Percentiles rank a stretch among this genome's conserved stretches.
phyloP scores from a whole-genome alignment of 2,329 filamentous ascomycete species.

The Graphilbum ipis-grandicollis region DNA sequence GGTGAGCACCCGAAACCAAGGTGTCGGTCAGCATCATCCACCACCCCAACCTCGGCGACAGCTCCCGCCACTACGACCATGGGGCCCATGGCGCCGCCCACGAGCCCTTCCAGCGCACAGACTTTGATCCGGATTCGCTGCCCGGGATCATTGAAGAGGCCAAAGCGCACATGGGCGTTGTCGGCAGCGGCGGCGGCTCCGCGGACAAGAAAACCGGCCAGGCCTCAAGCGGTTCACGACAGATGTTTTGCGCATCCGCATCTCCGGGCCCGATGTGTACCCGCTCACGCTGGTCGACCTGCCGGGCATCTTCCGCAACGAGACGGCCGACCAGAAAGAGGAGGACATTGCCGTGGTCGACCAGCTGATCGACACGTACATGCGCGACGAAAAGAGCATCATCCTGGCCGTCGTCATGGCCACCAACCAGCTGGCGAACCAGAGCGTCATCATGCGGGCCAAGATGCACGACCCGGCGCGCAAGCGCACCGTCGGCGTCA shows the following conservation, averaged over 20 bases:
- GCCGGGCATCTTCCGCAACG: constrained; percentile 34
- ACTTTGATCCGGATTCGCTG: too few species aligned
- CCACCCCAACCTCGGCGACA: too few species aligned
- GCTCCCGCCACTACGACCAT: too few species aligned
- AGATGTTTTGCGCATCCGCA: constrained; percentile 29
- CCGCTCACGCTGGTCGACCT: constrained; percentile 42
- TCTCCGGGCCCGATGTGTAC: constrained; percentile 26
- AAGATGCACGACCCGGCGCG: constrained; percentile 17
- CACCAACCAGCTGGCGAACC: constrained; percentile 38
- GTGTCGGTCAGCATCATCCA: too few species aligned
- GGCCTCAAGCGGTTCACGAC: constrained; percentile 20
- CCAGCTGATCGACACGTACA: constrained; percentile 34
- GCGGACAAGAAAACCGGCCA: too few species aligned
- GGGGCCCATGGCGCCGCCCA: too few species aligned
- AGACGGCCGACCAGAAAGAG: constrained; percentile 27
- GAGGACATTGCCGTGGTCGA: constrained; percentile 26
- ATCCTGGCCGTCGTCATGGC: constrained; percentile 42
- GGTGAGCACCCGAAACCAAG: background rate
- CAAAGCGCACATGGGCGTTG: too few species aligned
- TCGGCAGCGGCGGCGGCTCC: too few species aligned
- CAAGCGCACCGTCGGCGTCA: constrained; percentile 33
- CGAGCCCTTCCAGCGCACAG: too few species aligned
- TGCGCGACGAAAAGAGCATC: constrained; percentile 36
- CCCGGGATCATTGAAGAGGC: too few species aligned
- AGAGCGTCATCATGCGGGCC: constrained; percentile 34